Base-by-base conservation (phyloP, 192 early-diverging fungal genomes). In the Coemansia sp. region DNA sequence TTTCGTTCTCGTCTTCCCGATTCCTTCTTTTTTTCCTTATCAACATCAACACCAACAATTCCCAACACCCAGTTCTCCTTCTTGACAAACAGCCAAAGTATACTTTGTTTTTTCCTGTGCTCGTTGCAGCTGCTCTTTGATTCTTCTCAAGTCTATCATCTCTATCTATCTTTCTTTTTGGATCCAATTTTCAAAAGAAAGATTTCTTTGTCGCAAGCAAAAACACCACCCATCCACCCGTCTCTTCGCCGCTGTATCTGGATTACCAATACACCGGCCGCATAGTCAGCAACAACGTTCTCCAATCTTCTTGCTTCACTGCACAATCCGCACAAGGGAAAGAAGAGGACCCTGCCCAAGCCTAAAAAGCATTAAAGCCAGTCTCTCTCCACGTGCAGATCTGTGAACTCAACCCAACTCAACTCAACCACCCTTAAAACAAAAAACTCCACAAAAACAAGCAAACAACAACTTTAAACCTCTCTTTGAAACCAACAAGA, bases 301-400 rank as follows among this genome's bases (percentile, higher is more conserved):
- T 88, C 90, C 83, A 93, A 91, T 77, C 88, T 85, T 68, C 90
- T 93, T 77, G 84, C 84, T 81, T 89, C 88, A 70, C 76, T 88
- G 78, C 92, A 93, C 89, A 93, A 93, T 85, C 85, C 83, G 67
- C 90, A 93, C 89, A 81, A 90, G 82, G 90, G 90, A 77, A 84
- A 70, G 74, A 88, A 86, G 72, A 87, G 89, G 72, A 88, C 86
- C 69, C 79, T 77, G 82, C 86, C 92, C 39, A 90, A 86, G 79
- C 89, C 90, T 74, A 89, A 89, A 83, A 78, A 83, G 67, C 71
- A 78, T 52, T 83, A 71, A 81, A 65, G 62, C 63, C 61, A 49
- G 62, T 76, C 67, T 50, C 43, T 67, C 61, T 75, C 62, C 52
- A 54, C 73, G 71, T 78, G 67, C 61, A 21, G 62, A 73, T 72